Percentiles rank a stretch among this genome's conserved stretches.
These are phyloP conservation scores for Boletus coccyginus DNA, from an alignment of 768 basidiomycete genomes.

Conservation along the genomic window DNA sequence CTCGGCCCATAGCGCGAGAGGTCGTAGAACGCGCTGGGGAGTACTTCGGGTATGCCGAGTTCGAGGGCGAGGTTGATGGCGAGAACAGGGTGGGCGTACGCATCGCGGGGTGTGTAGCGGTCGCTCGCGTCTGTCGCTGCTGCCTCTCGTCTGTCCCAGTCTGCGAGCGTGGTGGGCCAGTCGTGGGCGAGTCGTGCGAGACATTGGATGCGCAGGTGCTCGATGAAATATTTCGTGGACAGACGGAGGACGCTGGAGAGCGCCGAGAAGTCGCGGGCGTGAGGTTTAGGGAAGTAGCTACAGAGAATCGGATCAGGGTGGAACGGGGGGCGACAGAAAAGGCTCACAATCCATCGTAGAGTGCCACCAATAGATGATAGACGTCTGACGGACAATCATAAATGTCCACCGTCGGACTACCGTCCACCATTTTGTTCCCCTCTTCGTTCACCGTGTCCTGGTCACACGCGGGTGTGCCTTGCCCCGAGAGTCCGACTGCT, in stretches of 20 bases:
- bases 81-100: constrained; percentile 64
- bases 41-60: constrained; percentile 52
- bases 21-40: constrained; percentile 75
- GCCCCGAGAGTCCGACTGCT: constrained; percentile 14
- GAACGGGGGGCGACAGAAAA: neutral
- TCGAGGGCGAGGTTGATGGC: constrained; percentile 69
- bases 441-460: constrained; percentile 13
- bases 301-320: too few species aligned
- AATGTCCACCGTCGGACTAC: constrained; percentile 56
- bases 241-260: constrained; percentile 67
- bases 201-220: constrained; percentile 61
- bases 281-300: constrained; percentile 55
- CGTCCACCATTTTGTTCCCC: constrained; percentile 49
- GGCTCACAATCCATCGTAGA: constrained; percentile 76
- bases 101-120: constrained; percentile 57
- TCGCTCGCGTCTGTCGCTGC: constrained; percentile 48
- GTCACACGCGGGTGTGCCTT: neutral
- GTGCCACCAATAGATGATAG: constrained; percentile 59
- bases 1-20: constrained; percentile 71
- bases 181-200: constrained; percentile 56
- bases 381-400: constrained; percentile 68
- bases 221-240: constrained; percentile 74
- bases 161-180: constrained; percentile 65
- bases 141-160: constrained; percentile 68
- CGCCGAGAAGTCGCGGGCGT: constrained; percentile 53